Evolutionary conservation across 164 flowering plant genomes (phyloP).

Genomic region (Stephania japonica): DNA sequence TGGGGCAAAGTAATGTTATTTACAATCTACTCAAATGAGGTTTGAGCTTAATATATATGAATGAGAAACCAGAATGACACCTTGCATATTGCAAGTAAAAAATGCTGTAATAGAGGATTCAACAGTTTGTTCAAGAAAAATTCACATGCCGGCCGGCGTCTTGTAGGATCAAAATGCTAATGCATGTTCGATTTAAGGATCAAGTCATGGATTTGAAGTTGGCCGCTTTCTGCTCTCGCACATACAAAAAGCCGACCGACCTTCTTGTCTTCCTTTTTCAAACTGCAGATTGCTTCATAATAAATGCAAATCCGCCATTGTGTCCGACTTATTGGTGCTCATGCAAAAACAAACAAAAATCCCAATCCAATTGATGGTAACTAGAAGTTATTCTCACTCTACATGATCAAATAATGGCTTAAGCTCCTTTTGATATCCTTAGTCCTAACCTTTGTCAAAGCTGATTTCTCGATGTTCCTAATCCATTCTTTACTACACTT

Average conservation of each 20-base stretch:
- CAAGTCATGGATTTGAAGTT: neutral
- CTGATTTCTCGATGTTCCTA: constrained; percentile 55
- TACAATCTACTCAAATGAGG: too few relatives aligned
- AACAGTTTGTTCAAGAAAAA: neutral
- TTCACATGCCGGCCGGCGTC: neutral
- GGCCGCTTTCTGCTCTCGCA: too few relatives aligned
- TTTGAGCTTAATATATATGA: neutral
- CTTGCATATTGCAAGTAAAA: neutral
- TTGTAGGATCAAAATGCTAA: neutral
- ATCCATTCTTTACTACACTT: constrained; percentile 75
- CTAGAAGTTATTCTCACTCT: neutral
- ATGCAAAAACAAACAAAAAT: neutral
- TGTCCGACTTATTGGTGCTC: neutral
- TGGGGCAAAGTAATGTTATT: too few relatives aligned
- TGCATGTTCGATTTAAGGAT: neutral
- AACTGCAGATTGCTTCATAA: neutral
- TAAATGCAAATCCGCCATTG: neutral
- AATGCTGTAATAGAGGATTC: neutral
- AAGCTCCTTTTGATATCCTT: constrained; percentile 28
- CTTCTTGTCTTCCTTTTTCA: too few relatives aligned
- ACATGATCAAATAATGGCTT: constrained; percentile 34
- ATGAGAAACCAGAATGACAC: neutral
- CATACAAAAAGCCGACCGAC: too few relatives aligned
- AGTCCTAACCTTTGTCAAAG: constrained; percentile 41
- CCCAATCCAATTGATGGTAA: neutral